Base-by-base conservation (phyloP, 768 basidiomycete genomes). In the Panaeolus papilionaceus region DNA sequence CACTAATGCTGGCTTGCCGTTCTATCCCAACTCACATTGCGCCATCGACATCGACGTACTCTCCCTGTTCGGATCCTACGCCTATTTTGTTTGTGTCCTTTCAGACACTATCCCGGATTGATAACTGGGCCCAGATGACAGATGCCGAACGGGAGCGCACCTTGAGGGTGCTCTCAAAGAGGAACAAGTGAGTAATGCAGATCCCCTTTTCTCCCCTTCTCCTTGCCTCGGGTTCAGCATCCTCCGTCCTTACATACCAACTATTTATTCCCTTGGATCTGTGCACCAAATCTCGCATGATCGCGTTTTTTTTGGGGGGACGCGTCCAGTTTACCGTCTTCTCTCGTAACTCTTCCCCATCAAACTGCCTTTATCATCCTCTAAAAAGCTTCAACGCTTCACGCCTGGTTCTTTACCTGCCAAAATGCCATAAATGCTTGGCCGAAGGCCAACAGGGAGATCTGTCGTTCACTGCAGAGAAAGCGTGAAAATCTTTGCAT, bases 21-120 rank as follows among this genome's bases (percentile, higher is more conserved):
- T 44, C 2, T 44, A 44, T 18, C 16, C 14, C 11, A 44, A 44
- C 11, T 44, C 3, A 12, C 14, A 40, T 40, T 14, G 23, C 23
- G 23, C 23, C 23, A 23, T 23, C 23, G 9, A 11, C 39, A 4
- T 2, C 14, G 14, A 11, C 39, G 9, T 40, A 14, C 39, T 40
- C 14, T 40, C 23, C 23, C 23, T 23, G 23, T 23, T 23, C 23
- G 23, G 1, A 33, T 33, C 33, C 5, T 44, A 44, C 7, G 4
- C 39, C 45, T 16, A 3, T 49, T 18, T 23, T 49, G 7, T 62
- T 39, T 68, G 44, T 33, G 45, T 14, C 18, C 42, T 37, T 38
- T 12, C 67, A 91, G 89, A 91, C 89, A 0, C 73, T 90, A 16
- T 91, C 89, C 8, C 79, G 89, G 40, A 89, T 92, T 66, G 82